Base-by-base conservation (phyloP, 31 red algal species). In the Asparagopsis taxiformis region DNA sequence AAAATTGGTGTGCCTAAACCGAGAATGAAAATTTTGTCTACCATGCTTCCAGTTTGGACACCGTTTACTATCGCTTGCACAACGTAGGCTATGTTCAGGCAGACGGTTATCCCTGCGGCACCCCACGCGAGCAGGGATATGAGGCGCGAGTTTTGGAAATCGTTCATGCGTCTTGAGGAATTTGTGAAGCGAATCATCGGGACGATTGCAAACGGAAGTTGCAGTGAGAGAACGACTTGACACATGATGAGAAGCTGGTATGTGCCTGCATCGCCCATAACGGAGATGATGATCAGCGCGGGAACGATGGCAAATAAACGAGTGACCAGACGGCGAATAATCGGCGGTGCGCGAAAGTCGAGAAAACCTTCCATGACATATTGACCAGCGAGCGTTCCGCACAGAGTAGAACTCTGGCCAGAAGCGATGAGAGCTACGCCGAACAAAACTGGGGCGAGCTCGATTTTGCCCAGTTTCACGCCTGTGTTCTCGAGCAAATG, bases 301-400 rank as follows among this genome's bases (percentile, higher is more conserved):
- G 94, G 94, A 28, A 93, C 54, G 36, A 97, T 74, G 19, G 94
- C 89, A 28, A 92, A 31, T 10, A 90, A 74, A 51, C 95, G 84
- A 1, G 95, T 94, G 6, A 94, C 62, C 0, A 98, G 67, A 2
- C 95, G 85, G 50, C 88, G 90, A 60, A 90, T 80, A 32, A 93
- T 57, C 29, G 85, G 84, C 16, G 79, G 79, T 21, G 77, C 76
- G 9, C 80, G 61, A 31, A 93, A 67, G 55, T 88, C 95, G 6
- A 98, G 81, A 81, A 98, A 98, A 10, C 95, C 95, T 34, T 94
- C 85, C 95, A 98, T 98, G 29, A 98, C 95, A 53, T 91, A 98
- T 53, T 98, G 95, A 1, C 95, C 95, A 0, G 95, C 95, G 24
- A 98, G 77, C 6, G 95, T 98, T 48, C 95, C 90, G 44, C 82